These are phyloP conservation scores for Teunomyces tritomae DNA, from an alignment of 805 yeast species.

Conservation along the genomic window DNA sequence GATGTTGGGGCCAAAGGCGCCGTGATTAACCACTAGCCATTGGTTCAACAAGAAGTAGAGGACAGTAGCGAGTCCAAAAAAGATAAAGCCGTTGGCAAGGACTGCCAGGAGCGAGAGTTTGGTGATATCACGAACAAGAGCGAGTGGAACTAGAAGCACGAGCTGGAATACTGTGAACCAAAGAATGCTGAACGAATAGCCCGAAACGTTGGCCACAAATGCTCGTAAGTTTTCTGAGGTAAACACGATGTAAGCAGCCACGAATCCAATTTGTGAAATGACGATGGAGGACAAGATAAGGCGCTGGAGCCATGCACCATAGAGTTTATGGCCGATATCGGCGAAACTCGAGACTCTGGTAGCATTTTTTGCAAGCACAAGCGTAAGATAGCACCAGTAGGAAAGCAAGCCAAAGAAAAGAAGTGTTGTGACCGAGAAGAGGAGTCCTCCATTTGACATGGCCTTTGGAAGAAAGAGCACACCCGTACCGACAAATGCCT, in stretches of 20 bases:
- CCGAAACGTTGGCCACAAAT: slow-evolving; percentile 52
- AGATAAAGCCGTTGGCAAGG: slow-evolving; percentile 66
- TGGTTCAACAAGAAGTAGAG: slow-evolving; percentile 52
- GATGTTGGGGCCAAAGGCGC: slow-evolving; percentile 47
- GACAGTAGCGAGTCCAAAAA: slow-evolving; percentile 64
- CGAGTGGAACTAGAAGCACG: slow-evolving; percentile 60
- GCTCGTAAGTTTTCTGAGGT: slow-evolving; percentile 72
- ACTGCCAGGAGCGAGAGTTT: slow-evolving; percentile 70
- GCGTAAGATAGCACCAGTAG: slow-evolving; percentile 72
- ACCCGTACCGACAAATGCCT: slow-evolving; percentile 79
- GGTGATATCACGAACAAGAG: slow-evolving; percentile 74
- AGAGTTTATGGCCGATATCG: slow-evolving; percentile 64
- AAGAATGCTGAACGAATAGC: slow-evolving; percentile 28
- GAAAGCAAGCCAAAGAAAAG: slow-evolving; percentile 66
- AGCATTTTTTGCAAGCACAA: slow-evolving; percentile 56
- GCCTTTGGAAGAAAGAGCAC: slow-evolving; percentile 69
- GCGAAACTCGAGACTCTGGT: slow-evolving; percentile 74
- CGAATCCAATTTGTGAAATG: slow-evolving; percentile 74
- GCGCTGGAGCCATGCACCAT: slow-evolving; percentile 64
- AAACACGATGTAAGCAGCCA: slow-evolving; percentile 77
- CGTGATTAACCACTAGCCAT: slow-evolving; percentile 37
- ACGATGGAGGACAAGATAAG: slow-evolving; percentile 63
- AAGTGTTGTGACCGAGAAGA: slow-evolving; percentile 53
- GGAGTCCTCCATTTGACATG: slow-evolving; percentile 68
- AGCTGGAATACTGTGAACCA: slow-evolving; percentile 57